phyloP scores from a whole-genome alignment of 164 flowering plant species.

The Vitis riparia region DNA sequence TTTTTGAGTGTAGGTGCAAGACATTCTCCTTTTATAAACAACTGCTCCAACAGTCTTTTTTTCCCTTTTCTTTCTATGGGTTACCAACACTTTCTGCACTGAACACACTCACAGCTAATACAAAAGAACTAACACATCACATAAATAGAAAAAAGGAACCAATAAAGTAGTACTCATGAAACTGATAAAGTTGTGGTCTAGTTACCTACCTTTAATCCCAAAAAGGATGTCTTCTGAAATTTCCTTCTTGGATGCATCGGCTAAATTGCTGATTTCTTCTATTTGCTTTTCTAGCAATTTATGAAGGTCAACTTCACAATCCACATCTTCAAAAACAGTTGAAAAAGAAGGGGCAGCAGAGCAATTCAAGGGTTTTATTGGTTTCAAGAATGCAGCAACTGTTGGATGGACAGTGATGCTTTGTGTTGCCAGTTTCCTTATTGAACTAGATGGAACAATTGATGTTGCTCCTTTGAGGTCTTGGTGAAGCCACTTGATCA shows the following conservation, averaged over 20 bases:
- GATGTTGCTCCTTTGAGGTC: constrained; percentile 25
- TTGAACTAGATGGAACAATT: constrained; percentile 38
- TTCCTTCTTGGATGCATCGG: constrained; percentile 17
- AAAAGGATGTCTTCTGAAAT: constrained; percentile 20
- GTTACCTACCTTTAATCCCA: constrained; percentile 21
- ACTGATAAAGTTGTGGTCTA: background rate
- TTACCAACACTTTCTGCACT: too few species aligned
- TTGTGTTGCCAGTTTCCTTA: constrained; percentile 30
- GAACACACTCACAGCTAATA: background rate
- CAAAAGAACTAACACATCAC: background rate
- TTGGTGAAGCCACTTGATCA: constrained; percentile 39
- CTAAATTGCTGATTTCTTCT: constrained; percentile 30
- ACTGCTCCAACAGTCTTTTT: too few species aligned
- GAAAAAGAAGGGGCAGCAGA: constrained; percentile 16
- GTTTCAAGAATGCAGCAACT: constrained; percentile 32
- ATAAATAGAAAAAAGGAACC: background rate
- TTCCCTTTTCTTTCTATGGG: too few species aligned
- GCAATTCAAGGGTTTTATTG: constrained; percentile 6
- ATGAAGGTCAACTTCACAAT: constrained; percentile 22
- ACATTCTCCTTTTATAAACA: too few species aligned
- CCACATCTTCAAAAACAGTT: constrained; percentile 17
- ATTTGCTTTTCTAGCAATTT: constrained; percentile 40
- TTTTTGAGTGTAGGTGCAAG: too few species aligned
- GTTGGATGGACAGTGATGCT: constrained; percentile 35
- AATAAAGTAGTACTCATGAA: background rate